Conservation (phyloP, 2,329 filamentous ascomycete species). For the Sporothrix brasiliensis region DNA sequence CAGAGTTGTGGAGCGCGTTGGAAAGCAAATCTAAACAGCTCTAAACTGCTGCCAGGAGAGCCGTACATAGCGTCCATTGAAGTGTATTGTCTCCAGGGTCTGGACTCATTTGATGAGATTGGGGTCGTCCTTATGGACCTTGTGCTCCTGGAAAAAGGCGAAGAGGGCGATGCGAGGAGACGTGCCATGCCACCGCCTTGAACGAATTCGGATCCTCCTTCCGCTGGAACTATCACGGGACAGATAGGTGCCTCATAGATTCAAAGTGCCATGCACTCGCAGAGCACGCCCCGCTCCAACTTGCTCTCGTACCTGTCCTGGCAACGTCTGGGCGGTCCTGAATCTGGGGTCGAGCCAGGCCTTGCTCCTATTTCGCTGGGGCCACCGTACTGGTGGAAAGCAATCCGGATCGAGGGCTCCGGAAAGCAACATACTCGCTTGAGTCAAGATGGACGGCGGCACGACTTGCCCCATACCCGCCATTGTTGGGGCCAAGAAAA, state of each 20-base stretch:
- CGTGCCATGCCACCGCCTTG: background rate
- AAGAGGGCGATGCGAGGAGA: background rate
- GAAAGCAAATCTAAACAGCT: background rate
- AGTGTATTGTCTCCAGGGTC: background rate
- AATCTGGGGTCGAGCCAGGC: background rate
- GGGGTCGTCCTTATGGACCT: background rate
- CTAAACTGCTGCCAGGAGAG: background rate
- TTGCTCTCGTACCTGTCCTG: background rate
- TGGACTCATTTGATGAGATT: conserved; percentile 12
- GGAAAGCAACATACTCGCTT: background rate
- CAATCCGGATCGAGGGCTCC: conserved; percentile 13
- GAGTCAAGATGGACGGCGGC: too few relatives aligned
- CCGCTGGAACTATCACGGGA: conserved; percentile 12
- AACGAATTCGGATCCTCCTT: background rate
- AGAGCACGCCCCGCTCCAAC: background rate
- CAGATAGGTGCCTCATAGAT: background rate
- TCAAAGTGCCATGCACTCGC: conserved; percentile 7
- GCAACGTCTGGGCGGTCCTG: background rate
- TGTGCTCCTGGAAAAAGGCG: background rate
- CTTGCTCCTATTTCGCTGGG: background rate
- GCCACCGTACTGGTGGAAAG: background rate
- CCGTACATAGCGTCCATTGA: background rate
- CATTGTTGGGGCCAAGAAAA: background rate
- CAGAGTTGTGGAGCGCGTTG: background rate
- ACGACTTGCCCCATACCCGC: background rate